Evolutionary conservation across 441 rosid species (phyloP).

Genomic region (Codiaeum variegatum): DNA sequence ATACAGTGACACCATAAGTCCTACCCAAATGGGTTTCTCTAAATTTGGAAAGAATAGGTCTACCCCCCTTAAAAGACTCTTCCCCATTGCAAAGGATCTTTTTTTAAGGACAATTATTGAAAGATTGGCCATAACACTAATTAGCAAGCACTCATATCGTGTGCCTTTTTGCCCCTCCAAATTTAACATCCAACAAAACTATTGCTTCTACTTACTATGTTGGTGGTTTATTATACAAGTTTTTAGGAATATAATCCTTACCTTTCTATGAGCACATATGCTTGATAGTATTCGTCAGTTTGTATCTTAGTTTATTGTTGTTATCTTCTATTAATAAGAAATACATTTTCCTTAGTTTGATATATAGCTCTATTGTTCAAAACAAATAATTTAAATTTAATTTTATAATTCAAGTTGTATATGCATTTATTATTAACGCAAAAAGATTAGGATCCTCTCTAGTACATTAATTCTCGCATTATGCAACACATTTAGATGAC

Average conservation of each 20-base stretch:
- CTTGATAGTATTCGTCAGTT: background rate
- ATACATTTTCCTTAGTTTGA: background rate
- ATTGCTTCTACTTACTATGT: background rate
- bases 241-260: background rate
- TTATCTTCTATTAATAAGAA: background rate
- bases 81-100: background rate
- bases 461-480: too few species aligned
- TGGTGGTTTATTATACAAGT: background rate
- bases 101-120: background rate
- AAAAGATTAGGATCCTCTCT: too few species aligned
- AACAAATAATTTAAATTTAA: too few species aligned
- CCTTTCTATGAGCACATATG: background rate
- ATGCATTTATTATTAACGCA: too few species aligned
- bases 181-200: background rate
- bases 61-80: background rate
- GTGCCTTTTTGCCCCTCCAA: background rate
- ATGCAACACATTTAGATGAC: too few species aligned
- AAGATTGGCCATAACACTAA: background rate
- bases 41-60: conserved; percentile 21
- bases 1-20: conserved; percentile 23
- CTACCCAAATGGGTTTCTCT: conserved; percentile 24
- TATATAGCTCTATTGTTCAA: too few species aligned
- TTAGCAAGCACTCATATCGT: background rate
- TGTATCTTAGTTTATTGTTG: background rate
- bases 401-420: too few species aligned